Evolutionary conservation across 768 basidiomycete species (phyloP).

Genomic region (Jaapia argillacea): DNA sequence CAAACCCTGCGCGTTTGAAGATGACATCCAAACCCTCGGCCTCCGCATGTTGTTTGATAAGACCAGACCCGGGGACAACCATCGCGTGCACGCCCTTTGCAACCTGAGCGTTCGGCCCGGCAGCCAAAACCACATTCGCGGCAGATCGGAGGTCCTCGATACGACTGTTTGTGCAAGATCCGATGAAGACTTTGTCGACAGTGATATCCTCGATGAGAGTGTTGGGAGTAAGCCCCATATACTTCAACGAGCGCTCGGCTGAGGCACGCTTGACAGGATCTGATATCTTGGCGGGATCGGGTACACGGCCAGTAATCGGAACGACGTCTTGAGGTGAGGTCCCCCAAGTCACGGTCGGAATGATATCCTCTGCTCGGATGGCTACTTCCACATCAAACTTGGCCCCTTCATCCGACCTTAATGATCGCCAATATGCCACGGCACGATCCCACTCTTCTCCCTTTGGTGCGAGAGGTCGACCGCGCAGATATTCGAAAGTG

Average conservation of each 20-base stretch:
- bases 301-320: slow-evolving; percentile 47
- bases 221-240: slow-evolving; percentile 51
- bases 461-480: slow-evolving; percentile 48
- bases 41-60: slow-evolving; percentile 58
- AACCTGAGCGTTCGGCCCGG: slow-evolving; percentile 40
- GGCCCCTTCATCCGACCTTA: slow-evolving; percentile 46
- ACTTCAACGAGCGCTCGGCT: slow-evolving; percentile 42
- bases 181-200: slow-evolving; percentile 60
- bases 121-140: slow-evolving; percentile 42
- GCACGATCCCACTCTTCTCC: slow-evolving; percentile 51
- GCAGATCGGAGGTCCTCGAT: slow-evolving; percentile 59
- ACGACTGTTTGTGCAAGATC: slow-evolving; percentile 59
- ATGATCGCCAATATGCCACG: slow-evolving; percentile 47
- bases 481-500: slow-evolving; percentile 51
- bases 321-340: slow-evolving; percentile 55
- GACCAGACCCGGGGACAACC: slow-evolving; percentile 59
- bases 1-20: slow-evolving; percentile 57
- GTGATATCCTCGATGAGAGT: slow-evolving; percentile 46
- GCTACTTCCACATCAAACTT: slow-evolving; percentile 49
- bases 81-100: slow-evolving; percentile 45
- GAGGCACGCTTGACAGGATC: slow-evolving; percentile 35
- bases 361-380: slow-evolving; percentile 50
- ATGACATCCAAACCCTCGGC: slow-evolving; percentile 52
- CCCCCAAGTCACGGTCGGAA: slow-evolving; percentile 58
- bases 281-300: slow-evolving; percentile 35